Base-by-base conservation (phyloP, 306 rosid genomes). In the Vicia faba region DNA sequence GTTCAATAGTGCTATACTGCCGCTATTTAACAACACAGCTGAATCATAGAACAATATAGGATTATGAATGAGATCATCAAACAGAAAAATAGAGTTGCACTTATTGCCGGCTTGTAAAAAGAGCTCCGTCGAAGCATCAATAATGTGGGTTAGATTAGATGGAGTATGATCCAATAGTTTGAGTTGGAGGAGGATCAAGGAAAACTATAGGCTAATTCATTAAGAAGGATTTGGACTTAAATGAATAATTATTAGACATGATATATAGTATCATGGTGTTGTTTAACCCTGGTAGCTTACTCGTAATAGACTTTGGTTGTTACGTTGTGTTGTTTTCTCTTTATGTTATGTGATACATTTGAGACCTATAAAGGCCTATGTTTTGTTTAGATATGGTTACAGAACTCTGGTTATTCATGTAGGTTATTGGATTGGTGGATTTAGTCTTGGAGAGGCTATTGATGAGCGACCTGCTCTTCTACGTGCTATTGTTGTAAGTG, bases 351-450 rank as follows among this genome's bases (percentile, higher is more conserved):
- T 49, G 31, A 25, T 8, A 11, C 44, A 71, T 62, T 64, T 77
- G 29, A 7, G 19, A 38, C 62, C 11, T 26, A 23, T 9, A 46
- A 48, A 36, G 51, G 31, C 63, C 38, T 58, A 36, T 51, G 25
- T 68, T 16, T 53, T 54, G 23, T 13, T 16, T 44, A 43, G 10
- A 63, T 57, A 58, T 63, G 50, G 23, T 67, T 57, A 36, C 12
- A 58, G 44, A 66, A 45, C 75, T 70, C 29, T 61, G 43, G 70
- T 51, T 59, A 72, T 61, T 65, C 55, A n/a, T 75, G 75, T 36
- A 89, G 98, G 97, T 71, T 93, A 83, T 67, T 93, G 93, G 93
- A 79, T 93, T 64, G 98, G 97, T 78, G 96, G 96, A 50, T 90
- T 93, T 86, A 96, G 98, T 73, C 89, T 84, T 70, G 98, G 97